Evolutionary conservation across 305 asterid genomes (phyloP), one percentile per base, ranked within the genome.

Genomic region (Fraxinus ornus): DNA sequence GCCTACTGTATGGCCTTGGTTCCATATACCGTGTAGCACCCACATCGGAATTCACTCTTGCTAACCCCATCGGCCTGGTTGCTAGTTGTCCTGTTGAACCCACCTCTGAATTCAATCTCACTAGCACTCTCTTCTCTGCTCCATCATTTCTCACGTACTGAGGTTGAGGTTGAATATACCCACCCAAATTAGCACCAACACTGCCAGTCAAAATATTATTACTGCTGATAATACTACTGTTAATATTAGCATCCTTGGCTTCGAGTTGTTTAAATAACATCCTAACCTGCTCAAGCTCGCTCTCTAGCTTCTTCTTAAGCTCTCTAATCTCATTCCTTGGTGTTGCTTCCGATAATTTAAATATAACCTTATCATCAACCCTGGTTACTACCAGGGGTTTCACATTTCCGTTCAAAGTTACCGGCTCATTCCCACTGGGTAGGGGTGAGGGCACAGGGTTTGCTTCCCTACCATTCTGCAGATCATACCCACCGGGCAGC

Each of bases 261-360:
- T 91, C 91, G 19, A 94, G 82, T 91, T 86, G 88, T 80, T 80
- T 78, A 78, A 76, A 52, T 80, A 85, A 41, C 83, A 78, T 83
- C 89, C 94, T 88, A 82, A 95, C 92, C 86, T 81, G 91, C 81
- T 85, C 94, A 37, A 92, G 95, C 82, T 94, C 93, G 8, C 44
- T 76, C 88, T 89, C 91, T 39, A 95, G 85, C 86, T 84, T 87
- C 85, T 82, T 78, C 87, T 79, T 88, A 84, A 95, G 92, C 70
- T 87, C 92, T 84, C 75, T 76, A 82, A 91, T 85, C 78, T 90
- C 97, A 82, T 84, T 83, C 80, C 82, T 89, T 0, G 91, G 84
- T 5, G 89, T 89, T 13, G 76, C 88, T 55, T 85, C 88, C 12
- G 83, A 79, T 78, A 92, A 66, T 35, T 86, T 85, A 82, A 92